Percentiles rank a stretch among this genome's conserved stretches.
These are phyloP conservation scores for Coprinellus aureogranulatus DNA, from an alignment of 768 basidiomycete genomes.

Conservation along the genomic window DNA sequence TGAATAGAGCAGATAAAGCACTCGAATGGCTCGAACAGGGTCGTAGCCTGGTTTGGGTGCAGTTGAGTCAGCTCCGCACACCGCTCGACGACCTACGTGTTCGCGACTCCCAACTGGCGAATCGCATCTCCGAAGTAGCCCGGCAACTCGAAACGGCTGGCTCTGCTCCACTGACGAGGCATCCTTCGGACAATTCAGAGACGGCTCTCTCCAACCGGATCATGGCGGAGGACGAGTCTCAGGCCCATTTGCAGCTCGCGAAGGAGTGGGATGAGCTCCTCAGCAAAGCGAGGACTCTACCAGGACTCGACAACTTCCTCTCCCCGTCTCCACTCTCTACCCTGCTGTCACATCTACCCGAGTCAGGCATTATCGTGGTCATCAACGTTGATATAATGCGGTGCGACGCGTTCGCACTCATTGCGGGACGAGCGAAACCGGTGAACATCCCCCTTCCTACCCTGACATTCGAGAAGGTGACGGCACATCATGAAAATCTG, in stretches of 20 bases:
- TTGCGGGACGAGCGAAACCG: background rate
- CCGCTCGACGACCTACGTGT: conserved; percentile 13
- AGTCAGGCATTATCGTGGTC: conserved; percentile 17
- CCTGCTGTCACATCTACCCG: conserved; percentile 12
- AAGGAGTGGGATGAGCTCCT: conserved; percentile 16
- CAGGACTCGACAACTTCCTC: conserved; percentile 20
- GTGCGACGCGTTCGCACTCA: conserved; percentile 23
- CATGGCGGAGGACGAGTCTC: conserved; percentile 13
- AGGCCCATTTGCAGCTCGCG: conserved; percentile 14
- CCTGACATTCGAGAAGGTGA: too few species aligned
- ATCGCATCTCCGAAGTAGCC: conserved; percentile 10
- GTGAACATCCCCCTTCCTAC: conserved; percentile 11
- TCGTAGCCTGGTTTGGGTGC: conserved; percentile 16
- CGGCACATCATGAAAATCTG: too few species aligned
- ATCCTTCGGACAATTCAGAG: too few species aligned
- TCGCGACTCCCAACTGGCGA: conserved; percentile 11
- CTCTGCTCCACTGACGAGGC: background rate
- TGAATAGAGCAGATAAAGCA: too few species aligned
- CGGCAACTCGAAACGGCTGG: conserved; percentile 10
- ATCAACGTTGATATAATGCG: conserved; percentile 8
- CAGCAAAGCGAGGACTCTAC: conserved; percentile 10
- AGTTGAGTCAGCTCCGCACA: conserved; percentile 12
- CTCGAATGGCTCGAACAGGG: conserved; percentile 34
- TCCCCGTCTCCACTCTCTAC: conserved; percentile 6
- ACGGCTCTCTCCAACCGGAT: conserved; percentile 5